These are phyloP conservation scores for Xylona heveae DNA, from an alignment of 495 filamentous ascomycete species.

Conservation along the genomic window DNA sequence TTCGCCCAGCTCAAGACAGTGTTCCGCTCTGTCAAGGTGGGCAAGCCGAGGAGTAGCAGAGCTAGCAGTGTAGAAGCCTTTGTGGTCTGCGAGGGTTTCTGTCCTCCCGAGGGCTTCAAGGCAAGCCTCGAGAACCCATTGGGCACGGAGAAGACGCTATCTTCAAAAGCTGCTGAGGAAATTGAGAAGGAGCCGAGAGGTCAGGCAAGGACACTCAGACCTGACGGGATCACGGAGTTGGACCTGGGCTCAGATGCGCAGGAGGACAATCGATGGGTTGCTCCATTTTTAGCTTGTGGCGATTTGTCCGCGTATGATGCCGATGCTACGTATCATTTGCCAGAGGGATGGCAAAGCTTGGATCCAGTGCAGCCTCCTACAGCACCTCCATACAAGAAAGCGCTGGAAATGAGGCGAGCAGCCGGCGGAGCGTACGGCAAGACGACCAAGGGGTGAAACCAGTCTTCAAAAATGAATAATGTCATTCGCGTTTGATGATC, in stretches of 20 bases:
- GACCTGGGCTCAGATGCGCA: constrained; percentile 32
- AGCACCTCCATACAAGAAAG: constrained; percentile 81
- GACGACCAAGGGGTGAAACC: constrained; percentile 23
- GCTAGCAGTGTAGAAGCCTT: constrained; percentile 94
- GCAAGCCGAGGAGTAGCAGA: constrained; percentile 78
- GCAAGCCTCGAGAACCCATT: constrained; percentile 47
- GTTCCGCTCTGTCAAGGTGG: constrained; percentile 70
- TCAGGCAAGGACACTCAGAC: constrained; percentile 11
- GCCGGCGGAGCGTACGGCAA: constrained; percentile 68
- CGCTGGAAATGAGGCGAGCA: constrained; percentile 62
- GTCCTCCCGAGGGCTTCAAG: constrained; percentile 35
- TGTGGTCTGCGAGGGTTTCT: constrained; percentile 81
- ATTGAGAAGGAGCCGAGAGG: constrained; percentile 14
- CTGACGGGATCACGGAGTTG: constrained; percentile 37
- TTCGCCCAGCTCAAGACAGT: constrained; percentile 83
- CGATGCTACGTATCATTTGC: constrained; percentile 79
- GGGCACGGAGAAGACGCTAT: constrained; percentile 10
- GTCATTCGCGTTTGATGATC: too few relatives aligned
- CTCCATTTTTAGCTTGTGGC: constrained; percentile 86
- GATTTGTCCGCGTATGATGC: constrained; percentile 89
- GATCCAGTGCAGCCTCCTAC: constrained; percentile 94
- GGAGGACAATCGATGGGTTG: constrained; percentile 48
- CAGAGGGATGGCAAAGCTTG: constrained; percentile 52
- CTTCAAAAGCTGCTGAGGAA: not conserved
- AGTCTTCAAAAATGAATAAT: not conserved